Conservation (phyloP, 345 rosid genomes). For the Sonneratia caseolaris region DNA sequence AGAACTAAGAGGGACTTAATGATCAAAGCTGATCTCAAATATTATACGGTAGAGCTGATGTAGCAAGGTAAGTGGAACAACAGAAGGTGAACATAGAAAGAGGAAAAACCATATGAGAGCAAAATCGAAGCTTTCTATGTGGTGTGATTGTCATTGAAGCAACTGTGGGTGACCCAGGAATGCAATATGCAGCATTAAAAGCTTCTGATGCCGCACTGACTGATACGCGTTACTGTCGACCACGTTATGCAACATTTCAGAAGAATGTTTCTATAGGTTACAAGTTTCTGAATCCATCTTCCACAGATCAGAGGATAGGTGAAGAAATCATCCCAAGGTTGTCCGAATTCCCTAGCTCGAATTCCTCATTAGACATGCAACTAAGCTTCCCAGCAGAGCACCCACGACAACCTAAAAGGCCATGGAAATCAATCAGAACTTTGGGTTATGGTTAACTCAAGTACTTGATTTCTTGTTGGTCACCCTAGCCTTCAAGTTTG, state of each 20-base stretch:
- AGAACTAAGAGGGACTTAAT: no score
- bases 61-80: no score
- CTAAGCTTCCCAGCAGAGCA: constrained; percentile 60
- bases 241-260: not conserved
- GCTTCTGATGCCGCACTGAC: not conserved
- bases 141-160: no score
- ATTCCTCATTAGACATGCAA: constrained; percentile 63
- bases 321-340: not conserved
- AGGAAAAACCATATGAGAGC: no score
- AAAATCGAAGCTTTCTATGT: no score
- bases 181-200: not conserved
- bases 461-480: not conserved
- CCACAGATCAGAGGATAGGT: not conserved
- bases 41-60: no score
- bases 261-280: not conserved
- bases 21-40: no score
- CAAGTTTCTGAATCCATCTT: not conserved
- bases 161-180: not conserved
- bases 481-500: not conserved
- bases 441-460: not conserved
- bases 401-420: constrained; percentile 74
- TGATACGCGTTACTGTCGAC: not conserved
- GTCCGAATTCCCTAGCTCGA: constrained; percentile 24
- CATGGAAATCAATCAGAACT: not conserved
- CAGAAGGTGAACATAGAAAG: no score